Evolutionary conservation across 805 yeast species (phyloP).

Genomic region (Zygosaccharomyces gambellarensis): DNA sequence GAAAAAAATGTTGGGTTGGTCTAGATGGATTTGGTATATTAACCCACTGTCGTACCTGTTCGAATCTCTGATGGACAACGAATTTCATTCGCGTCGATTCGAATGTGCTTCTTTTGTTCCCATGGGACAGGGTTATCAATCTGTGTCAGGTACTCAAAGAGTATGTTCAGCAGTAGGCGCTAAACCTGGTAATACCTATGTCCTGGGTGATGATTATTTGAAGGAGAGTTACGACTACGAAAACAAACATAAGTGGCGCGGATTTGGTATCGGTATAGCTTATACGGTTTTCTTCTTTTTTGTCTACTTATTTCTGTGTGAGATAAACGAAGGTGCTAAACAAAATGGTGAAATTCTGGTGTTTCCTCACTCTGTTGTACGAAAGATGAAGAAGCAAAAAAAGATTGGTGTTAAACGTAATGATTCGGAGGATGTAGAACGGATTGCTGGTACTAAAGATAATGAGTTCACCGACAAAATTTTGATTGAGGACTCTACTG

Average conservation of each 20-base stretch:
- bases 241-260: conserved; percentile 54
- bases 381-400: conserved; percentile 41
- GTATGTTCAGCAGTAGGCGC: conserved; percentile 59
- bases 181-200: conserved; percentile 44
- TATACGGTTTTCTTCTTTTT: conserved; percentile 50
- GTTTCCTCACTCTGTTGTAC: conserved; percentile 48
- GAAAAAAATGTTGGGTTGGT: conserved; percentile 56
- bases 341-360: conserved; percentile 69
- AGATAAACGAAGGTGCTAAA: conserved; percentile 54
- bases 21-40: conserved; percentile 58
- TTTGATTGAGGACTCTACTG: conserved; percentile 24
- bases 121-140: conserved; percentile 39
- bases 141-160: conserved; percentile 32
- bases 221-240: conserved; percentile 41
- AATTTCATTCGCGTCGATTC: conserved; percentile 45
- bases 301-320: conserved; percentile 51
- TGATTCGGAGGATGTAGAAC: conserved; percentile 24
- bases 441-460: conserved; percentile 16
- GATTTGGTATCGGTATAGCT: conserved; percentile 56
- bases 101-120: conserved; percentile 48
- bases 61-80: conserved; percentile 55
- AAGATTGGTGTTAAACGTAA: conserved; percentile 25
- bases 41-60: conserved; percentile 56
- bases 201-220: conserved; percentile 51
- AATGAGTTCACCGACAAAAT: conserved; percentile 20